Conservation (phyloP, 1,139 yeast genomes). For the Debaryomyces sp. region DNA sequence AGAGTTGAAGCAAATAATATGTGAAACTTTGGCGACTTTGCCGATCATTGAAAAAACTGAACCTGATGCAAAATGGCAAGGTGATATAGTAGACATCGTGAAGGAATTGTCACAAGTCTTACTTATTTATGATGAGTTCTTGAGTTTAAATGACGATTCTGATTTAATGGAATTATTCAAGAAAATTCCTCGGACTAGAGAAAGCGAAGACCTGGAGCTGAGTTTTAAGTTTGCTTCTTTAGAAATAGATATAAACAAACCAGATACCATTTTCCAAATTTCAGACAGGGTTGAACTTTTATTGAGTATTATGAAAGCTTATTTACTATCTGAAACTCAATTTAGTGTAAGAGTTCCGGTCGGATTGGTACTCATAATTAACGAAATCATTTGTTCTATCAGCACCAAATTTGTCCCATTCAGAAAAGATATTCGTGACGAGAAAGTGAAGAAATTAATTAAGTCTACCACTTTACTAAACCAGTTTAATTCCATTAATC, state of each 20-base stretch:
- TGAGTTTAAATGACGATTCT: conserved; percentile 58
- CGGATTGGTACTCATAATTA: conserved; percentile 51
- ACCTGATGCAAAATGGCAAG: conserved; percentile 53
- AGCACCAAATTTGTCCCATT: conserved; percentile 57
- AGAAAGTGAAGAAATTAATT: conserved; percentile 43
- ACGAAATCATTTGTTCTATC: conserved; percentile 55
- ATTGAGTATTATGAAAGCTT: conserved; percentile 45
- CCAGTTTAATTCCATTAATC: conserved; percentile 45
- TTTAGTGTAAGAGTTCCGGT: conserved; percentile 57
- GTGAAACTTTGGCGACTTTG: conserved; percentile 59
- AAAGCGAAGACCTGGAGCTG: conserved; percentile 22
- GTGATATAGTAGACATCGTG: conserved; percentile 35
- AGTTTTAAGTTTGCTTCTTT: conserved; percentile 42
- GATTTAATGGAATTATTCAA: conserved; percentile 40
- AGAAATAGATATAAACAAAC: conserved; percentile 58
- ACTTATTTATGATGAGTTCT: conserved; percentile 55
- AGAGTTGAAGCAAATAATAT: conserved; percentile 42
- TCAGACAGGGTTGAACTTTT: conserved; percentile 53
- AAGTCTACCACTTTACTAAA: conserved; percentile 42
- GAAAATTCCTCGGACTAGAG: conserved; percentile 31
- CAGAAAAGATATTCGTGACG: conserved; percentile 61
- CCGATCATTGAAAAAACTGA: conserved; percentile 58
- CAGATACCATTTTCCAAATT: conserved; percentile 51
- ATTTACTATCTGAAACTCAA: conserved; percentile 48
- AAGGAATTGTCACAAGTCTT: conserved; percentile 56